Base-by-base conservation (phyloP, 352 stramenopile species). In the Pythium folliculosum region DNA sequence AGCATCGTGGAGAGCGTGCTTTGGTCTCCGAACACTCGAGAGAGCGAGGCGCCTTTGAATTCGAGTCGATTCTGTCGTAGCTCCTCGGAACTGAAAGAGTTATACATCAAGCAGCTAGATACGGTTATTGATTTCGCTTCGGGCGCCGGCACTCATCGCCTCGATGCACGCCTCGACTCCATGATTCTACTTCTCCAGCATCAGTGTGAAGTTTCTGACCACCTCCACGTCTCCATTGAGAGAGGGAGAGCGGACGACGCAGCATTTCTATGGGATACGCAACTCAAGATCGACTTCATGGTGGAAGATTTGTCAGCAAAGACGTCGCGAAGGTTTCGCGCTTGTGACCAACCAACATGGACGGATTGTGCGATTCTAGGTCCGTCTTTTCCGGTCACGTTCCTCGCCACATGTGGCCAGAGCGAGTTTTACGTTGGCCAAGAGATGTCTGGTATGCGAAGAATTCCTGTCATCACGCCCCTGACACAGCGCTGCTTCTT, bases 401-500 rank as follows among this genome's bases (percentile, higher is more conserved):
- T 70, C 45, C 3, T 69, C 27, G 73, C 64, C 0, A 64, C 77
- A 49, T 60, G 84, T n/a, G 74, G 71, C 14, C 73, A 86, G 25
- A 44, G 86, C 1, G 64, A 86, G 5, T 67, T 86, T 14, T 40
- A 60, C 0, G 58, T 89, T n/a, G 80, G 82, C 1, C 73, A 75
- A 35, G 82, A 91, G n/a, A 86, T 78, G 52, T 64, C 80, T 6
- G 77, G 77, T 14, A 80, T 60, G 51, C 35, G 30, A 8, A 72
- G 79, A 12, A 40, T 83, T 23, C 57, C 67, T 1, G 47, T 82
- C 3, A 23, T 91, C 22, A 77, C 77, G 5, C 80, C 80, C 0
- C 70, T 89, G n/a, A 82, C 80, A 0, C 64, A 89, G 22, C 69
- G 80, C 2, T 89, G 82, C 51, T 59, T 64, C 8, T 91, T 80